Evolutionary conservation across 805 yeast genomes (phyloP).

Genomic region (Candida sakaeoensis): DNA sequence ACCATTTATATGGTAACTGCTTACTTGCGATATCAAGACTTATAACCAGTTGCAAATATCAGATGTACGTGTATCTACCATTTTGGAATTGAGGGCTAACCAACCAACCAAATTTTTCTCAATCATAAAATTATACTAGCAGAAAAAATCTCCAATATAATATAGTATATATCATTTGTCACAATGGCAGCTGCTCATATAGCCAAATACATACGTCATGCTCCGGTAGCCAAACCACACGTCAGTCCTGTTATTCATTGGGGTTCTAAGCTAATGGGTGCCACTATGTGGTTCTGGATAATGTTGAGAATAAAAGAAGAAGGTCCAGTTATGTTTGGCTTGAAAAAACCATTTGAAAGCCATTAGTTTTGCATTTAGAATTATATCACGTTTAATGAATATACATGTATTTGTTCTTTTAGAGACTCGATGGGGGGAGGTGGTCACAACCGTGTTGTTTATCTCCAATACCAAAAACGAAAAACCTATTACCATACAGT

Average conservation of each 20-base stretch:
- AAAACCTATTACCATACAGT: too few species aligned
- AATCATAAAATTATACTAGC: neutral
- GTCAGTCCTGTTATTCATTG: conserved; percentile 54
- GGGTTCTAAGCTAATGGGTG: conserved; percentile 69
- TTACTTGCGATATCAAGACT: too few species aligned
- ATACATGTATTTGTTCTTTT: neutral
- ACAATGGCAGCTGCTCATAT: conserved; percentile 43
- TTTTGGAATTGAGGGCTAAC: too few species aligned
- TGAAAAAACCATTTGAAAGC: conserved; percentile 37
- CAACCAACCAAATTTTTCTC: conserved; percentile 2
- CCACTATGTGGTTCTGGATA: conserved; percentile 87
- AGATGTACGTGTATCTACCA: neutral
- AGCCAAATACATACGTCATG: conserved; percentile 48
- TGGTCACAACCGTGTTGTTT: too few species aligned
- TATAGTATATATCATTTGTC: too few species aligned
- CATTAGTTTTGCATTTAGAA: conserved; percentile 1
- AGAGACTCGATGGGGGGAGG: too few species aligned
- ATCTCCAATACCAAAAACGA: too few species aligned
- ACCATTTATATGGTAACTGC: too few species aligned
- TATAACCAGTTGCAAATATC: too few species aligned
- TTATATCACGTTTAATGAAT: neutral
- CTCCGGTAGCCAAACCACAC: conserved; percentile 64
- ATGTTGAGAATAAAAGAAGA: conserved; percentile 77
- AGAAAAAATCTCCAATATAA: neutral
- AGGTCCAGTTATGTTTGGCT: conserved; percentile 56